A percentile compares a stretch with the other conserved stretches of the same genome.
These are phyloP conservation scores for Sarcodon aspratus DNA, from an alignment of 768 basidiomycete species.

Conservation along the genomic window DNA sequence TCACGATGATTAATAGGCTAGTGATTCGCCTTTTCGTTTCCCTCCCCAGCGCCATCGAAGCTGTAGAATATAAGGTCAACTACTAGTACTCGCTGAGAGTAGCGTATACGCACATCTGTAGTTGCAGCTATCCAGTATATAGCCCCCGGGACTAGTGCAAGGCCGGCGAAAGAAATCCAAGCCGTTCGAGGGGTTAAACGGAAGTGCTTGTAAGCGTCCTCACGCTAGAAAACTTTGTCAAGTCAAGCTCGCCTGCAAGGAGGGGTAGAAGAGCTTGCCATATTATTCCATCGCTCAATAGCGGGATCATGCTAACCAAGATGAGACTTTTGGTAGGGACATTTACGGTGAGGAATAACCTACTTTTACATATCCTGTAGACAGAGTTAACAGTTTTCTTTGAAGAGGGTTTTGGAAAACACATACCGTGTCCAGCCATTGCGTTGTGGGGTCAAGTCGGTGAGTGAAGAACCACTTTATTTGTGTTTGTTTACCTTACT, in stretches of 20 bases:
- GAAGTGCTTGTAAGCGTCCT: conserved; percentile 76
- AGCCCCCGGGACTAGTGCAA: conserved; percentile 52
- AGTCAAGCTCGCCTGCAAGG: neutral
- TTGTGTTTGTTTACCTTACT: conserved; percentile 8
- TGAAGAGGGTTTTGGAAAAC: neutral
- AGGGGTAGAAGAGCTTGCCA: conserved; percentile 25
- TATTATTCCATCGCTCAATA: conserved; percentile 45
- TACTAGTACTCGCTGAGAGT: neutral
- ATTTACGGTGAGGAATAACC: neutral
- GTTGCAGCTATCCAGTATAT: conserved; percentile 31
- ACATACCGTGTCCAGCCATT: conserved; percentile 63
- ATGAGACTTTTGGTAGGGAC: neutral
- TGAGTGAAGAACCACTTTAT: conserved; percentile 9
- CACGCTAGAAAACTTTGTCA: conserved; percentile 40
- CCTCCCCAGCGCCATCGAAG: conserved; percentile 44
- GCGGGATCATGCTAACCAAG: conserved; percentile 31
- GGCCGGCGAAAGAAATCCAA: conserved; percentile 47
- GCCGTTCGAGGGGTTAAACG: conserved; percentile 65
- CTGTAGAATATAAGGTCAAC: conserved; percentile 17
- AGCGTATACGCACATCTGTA: conserved; percentile 25
- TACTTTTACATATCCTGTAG: conserved; percentile 50
- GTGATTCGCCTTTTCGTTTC: conserved; percentile 32
- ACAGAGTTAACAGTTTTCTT: neutral
- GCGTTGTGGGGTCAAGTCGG: conserved; percentile 12
- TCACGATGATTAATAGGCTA: conserved; percentile 10